phyloP scores from a whole-genome alignment of 805 yeast species.

The Saturnispora saitoi region DNA sequence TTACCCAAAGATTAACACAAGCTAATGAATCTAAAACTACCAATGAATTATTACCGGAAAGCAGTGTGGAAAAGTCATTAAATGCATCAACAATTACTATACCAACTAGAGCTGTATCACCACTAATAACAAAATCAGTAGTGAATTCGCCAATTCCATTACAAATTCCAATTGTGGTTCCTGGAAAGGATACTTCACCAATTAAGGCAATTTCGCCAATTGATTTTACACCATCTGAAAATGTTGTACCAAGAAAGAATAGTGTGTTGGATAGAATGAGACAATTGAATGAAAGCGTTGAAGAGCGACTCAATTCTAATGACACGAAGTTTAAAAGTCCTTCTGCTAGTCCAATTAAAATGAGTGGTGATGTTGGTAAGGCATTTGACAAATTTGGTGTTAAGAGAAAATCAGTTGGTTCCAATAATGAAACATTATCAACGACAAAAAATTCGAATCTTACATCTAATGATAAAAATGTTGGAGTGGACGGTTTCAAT shows the following conservation, averaged over 20 bases:
- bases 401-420: constrained; percentile 14
- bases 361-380: constrained; percentile 9
- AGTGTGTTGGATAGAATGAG: constrained; percentile 20
- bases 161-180: constrained; percentile 7
- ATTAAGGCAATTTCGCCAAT: not conserved
- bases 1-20: constrained; percentile 44
- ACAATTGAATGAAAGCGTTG: constrained; percentile 21
- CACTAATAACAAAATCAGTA: constrained; percentile 11
- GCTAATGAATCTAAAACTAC: constrained; percentile 3
- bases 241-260: not conserved
- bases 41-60: not conserved
- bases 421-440: not conserved
- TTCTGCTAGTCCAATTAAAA: not conserved
- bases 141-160: constrained; percentile 6
- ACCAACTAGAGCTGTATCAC: constrained; percentile 12
- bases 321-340: not conserved
- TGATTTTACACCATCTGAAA: not conserved
- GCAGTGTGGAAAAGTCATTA: constrained; percentile 1
- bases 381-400: constrained; percentile 28
- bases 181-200: constrained; percentile 11
- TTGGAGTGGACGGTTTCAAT: not conserved
- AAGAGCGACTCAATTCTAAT: not conserved
- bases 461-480: not conserved
- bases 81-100: not conserved
- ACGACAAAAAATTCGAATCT: not conserved